Conservation (phyloP, 2,329 filamentous ascomycete genomes). For the Ampelomyces quisqualis region DNA sequence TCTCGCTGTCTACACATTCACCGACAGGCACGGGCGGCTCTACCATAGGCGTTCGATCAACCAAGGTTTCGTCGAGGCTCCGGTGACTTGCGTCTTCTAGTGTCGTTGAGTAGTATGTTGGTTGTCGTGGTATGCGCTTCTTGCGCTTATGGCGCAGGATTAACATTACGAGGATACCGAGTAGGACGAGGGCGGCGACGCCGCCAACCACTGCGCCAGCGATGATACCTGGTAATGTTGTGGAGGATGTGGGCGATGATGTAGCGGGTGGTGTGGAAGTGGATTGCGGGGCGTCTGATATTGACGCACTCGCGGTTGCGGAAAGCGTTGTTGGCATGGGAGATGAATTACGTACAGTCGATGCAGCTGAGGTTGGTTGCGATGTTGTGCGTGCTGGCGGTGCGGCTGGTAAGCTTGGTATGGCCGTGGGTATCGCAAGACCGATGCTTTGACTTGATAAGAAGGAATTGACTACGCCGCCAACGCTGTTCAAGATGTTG, state of each 20-base stretch:
- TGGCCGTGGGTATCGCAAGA: background rate
- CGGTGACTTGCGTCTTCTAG: background rate
- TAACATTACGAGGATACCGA: constrained; percentile 15
- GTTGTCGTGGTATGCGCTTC: background rate
- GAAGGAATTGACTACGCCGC: constrained; percentile 10
- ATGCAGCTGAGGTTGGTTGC: background rate
- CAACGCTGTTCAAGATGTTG: constrained; percentile 11
- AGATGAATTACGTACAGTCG: too few species aligned
- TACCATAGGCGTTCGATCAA: background rate
- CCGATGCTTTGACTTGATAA: constrained; percentile 7
- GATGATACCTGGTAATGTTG: constrained; percentile 8
- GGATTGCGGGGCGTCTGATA: constrained; percentile 1
- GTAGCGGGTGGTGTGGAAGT: constrained; percentile 3
- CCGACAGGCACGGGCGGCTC: background rate
- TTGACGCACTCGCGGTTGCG: constrained; percentile 1
- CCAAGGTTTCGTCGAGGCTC: background rate
- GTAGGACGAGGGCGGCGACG: constrained; percentile 10
- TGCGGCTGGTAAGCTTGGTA: background rate
- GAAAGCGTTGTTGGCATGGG: background rate
- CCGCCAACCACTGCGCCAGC: constrained; percentile 13
- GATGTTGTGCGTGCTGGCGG: background rate
- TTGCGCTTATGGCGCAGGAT: constrained; percentile 10
- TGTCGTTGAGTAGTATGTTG: background rate
- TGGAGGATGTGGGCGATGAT: background rate
- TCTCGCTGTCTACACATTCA: constrained; percentile 1